Percentiles rank a stretch among this genome's conserved stretches.
Conservation (phyloP, 2,329 filamentous ascomycete species). For the Penicillium concentricum region DNA sequence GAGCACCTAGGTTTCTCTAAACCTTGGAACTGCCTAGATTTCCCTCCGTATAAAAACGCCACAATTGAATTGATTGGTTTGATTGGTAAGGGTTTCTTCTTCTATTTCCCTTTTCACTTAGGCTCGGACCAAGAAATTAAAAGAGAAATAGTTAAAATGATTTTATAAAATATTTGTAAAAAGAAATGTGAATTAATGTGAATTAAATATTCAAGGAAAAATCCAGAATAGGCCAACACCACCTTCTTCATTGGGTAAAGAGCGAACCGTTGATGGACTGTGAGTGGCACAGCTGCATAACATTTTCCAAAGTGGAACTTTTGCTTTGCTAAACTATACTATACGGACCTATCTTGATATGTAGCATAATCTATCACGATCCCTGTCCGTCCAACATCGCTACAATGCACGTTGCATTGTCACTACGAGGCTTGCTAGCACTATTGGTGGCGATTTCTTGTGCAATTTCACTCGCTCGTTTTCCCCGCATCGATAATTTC, state of each 20-base stretch:
- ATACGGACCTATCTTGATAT: not conserved
- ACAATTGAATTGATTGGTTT: not conserved
- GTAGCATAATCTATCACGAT: constrained; percentile 11
- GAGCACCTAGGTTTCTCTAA: not conserved
- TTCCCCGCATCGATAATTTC: constrained; percentile 29
- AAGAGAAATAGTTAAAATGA: not conserved
- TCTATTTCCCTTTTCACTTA: not conserved
- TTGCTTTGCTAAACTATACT: not conserved
- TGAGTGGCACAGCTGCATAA: constrained; percentile 21
- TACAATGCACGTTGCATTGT: constrained; percentile 37
- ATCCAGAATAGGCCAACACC: constrained; percentile 8
- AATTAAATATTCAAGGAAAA: not conserved
- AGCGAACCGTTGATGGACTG: constrained; percentile 3
- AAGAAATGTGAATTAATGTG: not conserved
- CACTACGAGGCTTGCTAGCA: constrained; percentile 22
- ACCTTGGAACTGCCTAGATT: not conserved
- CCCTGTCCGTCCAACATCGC: constrained; percentile 31
- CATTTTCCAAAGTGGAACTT: constrained; percentile 3
- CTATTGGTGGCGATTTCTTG: constrained; percentile 24
- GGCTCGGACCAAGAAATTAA: not conserved
- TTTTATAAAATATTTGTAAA: not conserved
- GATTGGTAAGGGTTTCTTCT: not conserved
- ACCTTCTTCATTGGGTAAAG: constrained; percentile 25
- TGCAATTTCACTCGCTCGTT: constrained; percentile 31
- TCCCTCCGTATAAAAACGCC: not conserved